Evolutionary conservation across 257 asterid species (phyloP).

Genomic region (Anisodus tanguticus): DNA sequence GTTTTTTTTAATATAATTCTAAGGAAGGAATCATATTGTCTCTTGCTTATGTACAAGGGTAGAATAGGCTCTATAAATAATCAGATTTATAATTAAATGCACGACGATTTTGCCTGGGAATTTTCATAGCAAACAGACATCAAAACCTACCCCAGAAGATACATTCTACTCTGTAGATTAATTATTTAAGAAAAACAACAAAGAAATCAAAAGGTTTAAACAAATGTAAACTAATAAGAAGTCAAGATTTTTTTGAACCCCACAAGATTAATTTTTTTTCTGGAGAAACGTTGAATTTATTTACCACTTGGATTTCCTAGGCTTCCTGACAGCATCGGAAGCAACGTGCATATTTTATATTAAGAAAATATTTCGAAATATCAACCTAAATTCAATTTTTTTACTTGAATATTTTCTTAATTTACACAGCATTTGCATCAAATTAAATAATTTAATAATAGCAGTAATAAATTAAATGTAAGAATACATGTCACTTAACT

Average conservation of each 20-base stretch:
- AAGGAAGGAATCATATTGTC: slow-evolving; percentile 19
- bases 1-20: not conserved
- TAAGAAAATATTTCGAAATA: not conserved
- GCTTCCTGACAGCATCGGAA: slow-evolving; percentile 43
- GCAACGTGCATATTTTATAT: slow-evolving; percentile 5
- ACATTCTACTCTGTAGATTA: slow-evolving; percentile 12
- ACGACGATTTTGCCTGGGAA: slow-evolving; percentile 10
- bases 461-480: not conserved
- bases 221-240: not conserved
- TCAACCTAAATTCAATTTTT: not conserved
- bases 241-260: slow-evolving; percentile 33
- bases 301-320: slow-evolving; percentile 22
- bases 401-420: not conserved
- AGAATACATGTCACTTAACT: not conserved
- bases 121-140: slow-evolving; percentile 28
- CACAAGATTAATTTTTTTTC: not conserved
- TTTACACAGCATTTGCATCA: not conserved
- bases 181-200: not conserved
- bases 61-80: not conserved
- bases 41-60: not conserved
- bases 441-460: not conserved
- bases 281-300: slow-evolving; percentile 28
- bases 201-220: slow-evolving; percentile 12
- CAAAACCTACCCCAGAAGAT: slow-evolving; percentile 23
- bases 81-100: not conserved